Evolutionary conservation across 495 filamentous ascomycete genomes (phyloP).

Genomic region (Parachaetomium inaequale): DNA sequence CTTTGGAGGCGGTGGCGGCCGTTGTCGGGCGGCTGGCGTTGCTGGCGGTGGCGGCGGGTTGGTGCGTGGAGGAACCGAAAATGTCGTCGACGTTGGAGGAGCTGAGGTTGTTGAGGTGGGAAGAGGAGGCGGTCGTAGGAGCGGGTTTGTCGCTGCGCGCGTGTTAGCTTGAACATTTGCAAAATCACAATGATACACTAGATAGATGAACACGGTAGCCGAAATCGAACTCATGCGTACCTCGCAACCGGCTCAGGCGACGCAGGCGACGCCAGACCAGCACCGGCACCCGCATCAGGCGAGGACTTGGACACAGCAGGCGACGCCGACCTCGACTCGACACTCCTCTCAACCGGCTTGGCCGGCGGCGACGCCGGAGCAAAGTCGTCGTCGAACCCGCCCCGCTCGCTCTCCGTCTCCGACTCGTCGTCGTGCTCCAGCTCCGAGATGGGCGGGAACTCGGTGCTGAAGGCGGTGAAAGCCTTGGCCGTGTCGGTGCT

Average conservation of each 20-base stretch:
- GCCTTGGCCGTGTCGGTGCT: slow-evolving; percentile 35
- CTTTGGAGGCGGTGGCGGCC: slow-evolving; percentile 32
- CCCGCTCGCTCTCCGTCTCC: slow-evolving; percentile 72
- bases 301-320: slow-evolving; percentile 25
- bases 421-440: slow-evolving; percentile 69
- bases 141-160: slow-evolving; percentile 30
- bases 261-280: slow-evolving; percentile 18
- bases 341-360: slow-evolving; percentile 33
- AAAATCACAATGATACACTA: background rate
- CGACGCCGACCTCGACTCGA: slow-evolving; percentile 26
- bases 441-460: slow-evolving; percentile 93
- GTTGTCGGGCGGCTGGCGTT: slow-evolving; percentile 17
- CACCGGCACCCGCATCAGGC: slow-evolving; percentile 5
- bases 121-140: slow-evolving; percentile 21
- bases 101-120: slow-evolving; percentile 16
- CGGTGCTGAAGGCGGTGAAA: slow-evolving; percentile 53
- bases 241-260: slow-evolving; percentile 25
- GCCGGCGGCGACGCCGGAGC: slow-evolving; percentile 63
- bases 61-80: slow-evolving; percentile 26
- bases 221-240: slow-evolving; percentile 20
- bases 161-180: slow-evolving; percentile 9
- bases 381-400: slow-evolving; percentile 91
- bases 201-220: background rate
- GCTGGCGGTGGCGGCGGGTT: slow-evolving; percentile 11
- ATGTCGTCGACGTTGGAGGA: slow-evolving; percentile 32